Conservation (phyloP, 306 rosid genomes). For the Corylus avellana region DNA sequence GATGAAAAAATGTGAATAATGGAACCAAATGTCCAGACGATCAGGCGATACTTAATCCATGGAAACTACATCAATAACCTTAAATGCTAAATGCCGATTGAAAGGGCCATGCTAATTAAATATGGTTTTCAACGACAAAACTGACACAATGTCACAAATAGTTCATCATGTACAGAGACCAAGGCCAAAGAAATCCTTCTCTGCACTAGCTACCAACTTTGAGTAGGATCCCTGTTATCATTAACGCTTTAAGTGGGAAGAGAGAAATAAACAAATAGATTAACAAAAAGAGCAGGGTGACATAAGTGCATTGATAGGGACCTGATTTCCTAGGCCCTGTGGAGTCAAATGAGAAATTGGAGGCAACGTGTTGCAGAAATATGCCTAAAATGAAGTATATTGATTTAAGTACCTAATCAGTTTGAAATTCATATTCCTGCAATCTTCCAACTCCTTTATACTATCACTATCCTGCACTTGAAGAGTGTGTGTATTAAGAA, state of each 20-base stretch:
- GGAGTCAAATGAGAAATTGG: neutral
- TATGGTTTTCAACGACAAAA: neutral
- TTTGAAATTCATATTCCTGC: conserved; percentile 64
- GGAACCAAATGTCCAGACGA: conserved; percentile 23
- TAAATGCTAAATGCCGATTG: neutral
- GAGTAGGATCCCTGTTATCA: neutral
- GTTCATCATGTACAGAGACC: conserved; percentile 13
- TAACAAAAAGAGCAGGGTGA: neutral
- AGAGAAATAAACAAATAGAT: neutral
- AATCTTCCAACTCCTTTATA: conserved; percentile 57
- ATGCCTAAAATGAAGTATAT: neutral
- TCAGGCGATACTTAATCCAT: conserved; percentile 6
- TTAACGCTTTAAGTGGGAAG: neutral
- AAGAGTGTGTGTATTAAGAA: conserved; percentile 23
- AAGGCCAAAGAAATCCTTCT: conserved; percentile 1
- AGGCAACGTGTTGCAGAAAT: neutral
- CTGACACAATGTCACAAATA: neutral
- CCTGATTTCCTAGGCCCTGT: conserved; percentile 5
- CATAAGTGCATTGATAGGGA: neutral
- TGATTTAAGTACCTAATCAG: conserved; percentile 48
- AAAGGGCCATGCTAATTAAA: neutral
- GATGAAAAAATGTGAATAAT: conserved; percentile 16
- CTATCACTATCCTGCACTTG: conserved; percentile 53
- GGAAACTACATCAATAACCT: conserved; percentile 3
- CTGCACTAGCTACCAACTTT: neutral